These are phyloP conservation scores for Lactarius hengduanensis DNA, from an alignment of 768 basidiomycete species.

Conservation along the genomic window DNA sequence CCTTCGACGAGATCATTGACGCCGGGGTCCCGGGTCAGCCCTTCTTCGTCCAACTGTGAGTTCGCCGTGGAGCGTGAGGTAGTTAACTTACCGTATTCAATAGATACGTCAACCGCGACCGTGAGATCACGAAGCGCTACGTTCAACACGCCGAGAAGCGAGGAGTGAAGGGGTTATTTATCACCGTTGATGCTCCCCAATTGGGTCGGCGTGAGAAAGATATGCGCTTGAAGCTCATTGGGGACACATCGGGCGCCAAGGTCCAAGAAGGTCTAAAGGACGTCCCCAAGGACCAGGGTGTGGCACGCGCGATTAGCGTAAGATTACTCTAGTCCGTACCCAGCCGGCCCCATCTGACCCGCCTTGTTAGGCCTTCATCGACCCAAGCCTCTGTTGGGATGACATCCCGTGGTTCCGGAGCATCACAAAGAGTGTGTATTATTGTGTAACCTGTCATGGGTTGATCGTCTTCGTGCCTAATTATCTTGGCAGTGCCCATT, in stretches of 20 bases:
- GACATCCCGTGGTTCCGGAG: conserved; percentile 67
- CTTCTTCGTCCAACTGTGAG: conserved; percentile 83
- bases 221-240: conserved; percentile 95
- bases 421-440: conserved; percentile 50
- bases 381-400: conserved; percentile 83
- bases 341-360: not conserved
- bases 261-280: conserved; percentile 8
- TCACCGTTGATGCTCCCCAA: conserved; percentile 97
- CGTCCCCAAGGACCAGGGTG: conserved; percentile 13
- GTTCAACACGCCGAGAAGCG: conserved; percentile 88
- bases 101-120: conserved; percentile 90
- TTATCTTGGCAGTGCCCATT: conserved; percentile 47
- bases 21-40: conserved; percentile 74
- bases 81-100: conserved; percentile 14
- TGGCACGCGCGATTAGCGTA: conserved; percentile 18
- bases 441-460: conserved; percentile 3
- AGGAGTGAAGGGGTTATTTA: conserved; percentile 91
- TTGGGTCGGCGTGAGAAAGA: conserved; percentile 92
- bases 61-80: conserved; percentile 7
- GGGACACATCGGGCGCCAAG: conserved; percentile 36
- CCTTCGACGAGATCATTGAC: conserved; percentile 92
- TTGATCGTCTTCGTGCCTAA: not conserved
- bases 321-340: not conserved
- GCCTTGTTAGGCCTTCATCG: conserved; percentile 72
- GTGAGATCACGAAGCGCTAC: conserved; percentile 77